Base-by-base conservation (phyloP, 768 basidiomycete genomes). In the Amanita muscaria region DNA sequence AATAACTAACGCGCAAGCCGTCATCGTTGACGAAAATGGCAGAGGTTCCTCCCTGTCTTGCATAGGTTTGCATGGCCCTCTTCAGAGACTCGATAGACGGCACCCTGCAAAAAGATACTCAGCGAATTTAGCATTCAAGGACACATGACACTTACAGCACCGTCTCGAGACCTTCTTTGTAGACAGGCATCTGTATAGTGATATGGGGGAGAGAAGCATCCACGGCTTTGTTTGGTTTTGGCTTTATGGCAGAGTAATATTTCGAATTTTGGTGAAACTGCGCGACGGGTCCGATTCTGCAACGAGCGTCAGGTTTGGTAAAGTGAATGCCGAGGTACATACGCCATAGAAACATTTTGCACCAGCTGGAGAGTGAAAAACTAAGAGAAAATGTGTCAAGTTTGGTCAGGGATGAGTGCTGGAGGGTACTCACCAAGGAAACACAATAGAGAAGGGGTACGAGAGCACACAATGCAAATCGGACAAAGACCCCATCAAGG, bases 51-150 rank as follows among this genome's bases (percentile, higher is more conserved):
- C 88, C 87, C 57, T 91, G 88, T 1, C 87, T 71, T 1, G 88
- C 86, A 57, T 89, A 88, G 1, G 85, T 88, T 62, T 86, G 83
- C 78, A 88, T 88, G 0, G 87, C 87, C 59, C 77, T 78, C 58
- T 88, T 88, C 50, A 89, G 57, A 1, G 78, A 80, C 42, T 77
- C 70, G 40, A 91, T 79, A 4, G 80, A 83, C 0, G 86, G 86
- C 1, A 74, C 63, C 41, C 33, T 50, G 25, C n/a, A n/a, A n/a
- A n/a, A n/a, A 14, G 40, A 32, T 23, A 4, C 37, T 39, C 2
- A 31, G 12, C 38, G 6, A 29, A 32, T 12, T 9, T 10, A 12
- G 4, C 22, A 9, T 10, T 5, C 11, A 10, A 23, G 3, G 21
- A 22, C 31, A 42, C 43, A 30, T 11, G 38, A 23, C 12, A 66